These are phyloP conservation scores for Eragrostis nindensis DNA, from an alignment of 176 grass and related monocot genomes.

Conservation along the genomic window DNA sequence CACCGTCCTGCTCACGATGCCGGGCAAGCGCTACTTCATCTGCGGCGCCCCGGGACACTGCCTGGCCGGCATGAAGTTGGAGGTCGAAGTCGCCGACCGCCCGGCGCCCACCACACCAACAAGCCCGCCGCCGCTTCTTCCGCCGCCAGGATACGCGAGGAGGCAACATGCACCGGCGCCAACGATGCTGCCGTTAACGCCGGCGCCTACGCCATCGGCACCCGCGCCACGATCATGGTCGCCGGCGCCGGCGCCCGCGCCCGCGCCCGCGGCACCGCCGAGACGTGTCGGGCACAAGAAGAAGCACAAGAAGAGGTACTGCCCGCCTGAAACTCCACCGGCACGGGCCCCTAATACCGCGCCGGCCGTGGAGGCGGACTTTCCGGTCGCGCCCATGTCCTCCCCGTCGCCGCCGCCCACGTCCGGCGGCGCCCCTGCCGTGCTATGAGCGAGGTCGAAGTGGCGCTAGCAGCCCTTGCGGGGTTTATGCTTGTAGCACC, in stretches of 20 bases:
- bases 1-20: conserved; percentile 50
- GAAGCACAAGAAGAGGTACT: conserved; percentile 40
- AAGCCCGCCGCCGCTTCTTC: conserved; percentile 33
- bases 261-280: background rate
- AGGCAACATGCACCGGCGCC: background rate
- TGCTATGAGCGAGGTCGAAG: background rate
- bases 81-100: conserved; percentile 51
- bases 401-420: conserved; percentile 12
- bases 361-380: conserved; percentile 13
- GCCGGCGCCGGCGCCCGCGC: conserved; percentile 1
- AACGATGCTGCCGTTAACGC: background rate
- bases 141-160: background rate
- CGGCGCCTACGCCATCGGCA: conserved; percentile 1
- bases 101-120: conserved; percentile 39
- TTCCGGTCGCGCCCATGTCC: conserved; percentile 45
- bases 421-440: background rate
- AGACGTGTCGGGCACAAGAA: conserved; percentile 33
- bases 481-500: background rate
- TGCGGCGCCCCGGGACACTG: conserved; percentile 70
- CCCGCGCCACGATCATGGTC: background rate
- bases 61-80: conserved; percentile 75
- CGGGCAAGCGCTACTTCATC: conserved; percentile 81
- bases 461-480: background rate
- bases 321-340: conserved; percentile 25
- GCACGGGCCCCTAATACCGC: background rate